These are phyloP conservation scores for Talaromyces sp. DNA, from an alignment of 2,329 filamentous ascomycete genomes.

Conservation along the genomic window DNA sequence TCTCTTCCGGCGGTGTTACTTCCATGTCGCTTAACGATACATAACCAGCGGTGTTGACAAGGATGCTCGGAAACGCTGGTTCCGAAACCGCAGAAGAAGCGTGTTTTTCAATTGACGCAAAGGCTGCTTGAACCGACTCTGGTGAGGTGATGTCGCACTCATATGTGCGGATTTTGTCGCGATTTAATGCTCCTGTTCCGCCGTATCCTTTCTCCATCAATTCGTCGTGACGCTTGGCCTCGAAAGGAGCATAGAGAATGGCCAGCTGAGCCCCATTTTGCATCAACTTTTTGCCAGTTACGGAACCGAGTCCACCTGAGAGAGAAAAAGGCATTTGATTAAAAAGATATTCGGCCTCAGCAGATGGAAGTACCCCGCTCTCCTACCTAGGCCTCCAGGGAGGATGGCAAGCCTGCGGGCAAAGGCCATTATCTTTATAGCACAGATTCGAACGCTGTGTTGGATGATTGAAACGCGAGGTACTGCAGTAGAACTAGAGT, in stretches of 20 bases:
- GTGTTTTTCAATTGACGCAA: neutral
- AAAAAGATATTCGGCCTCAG: neutral
- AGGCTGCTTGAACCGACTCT: neutral
- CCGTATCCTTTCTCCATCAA: slow-evolving; percentile 34
- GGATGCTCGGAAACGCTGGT: slow-evolving; percentile 31
- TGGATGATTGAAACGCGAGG: neutral
- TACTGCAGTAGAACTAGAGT: neutral
- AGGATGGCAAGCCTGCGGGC: neutral
- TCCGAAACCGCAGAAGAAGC: slow-evolving; percentile 15
- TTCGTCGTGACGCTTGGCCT: slow-evolving; percentile 32
- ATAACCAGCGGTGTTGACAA: slow-evolving; percentile 42
- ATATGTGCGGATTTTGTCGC: neutral
- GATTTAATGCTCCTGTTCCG: slow-evolving; percentile 9
- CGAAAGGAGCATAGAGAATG: slow-evolving; percentile 45
- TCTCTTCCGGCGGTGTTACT: slow-evolving; percentile 38
- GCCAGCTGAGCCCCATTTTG: slow-evolving; percentile 40
- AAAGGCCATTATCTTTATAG: neutral
- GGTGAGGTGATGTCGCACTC: slow-evolving; percentile 5
- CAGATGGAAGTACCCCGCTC: neutral
- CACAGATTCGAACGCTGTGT: neutral
- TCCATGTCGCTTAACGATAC: slow-evolving; percentile 43
- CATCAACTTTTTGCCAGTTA: slow-evolving; percentile 37
- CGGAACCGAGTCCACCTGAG: slow-evolving; percentile 35
- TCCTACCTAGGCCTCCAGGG: slow-evolving; percentile 1
- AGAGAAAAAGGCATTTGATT: neutral